Base-by-base conservation (phyloP, 495 filamentous ascomycete genomes). In the Paragyromitra xinjiangensis region DNA sequence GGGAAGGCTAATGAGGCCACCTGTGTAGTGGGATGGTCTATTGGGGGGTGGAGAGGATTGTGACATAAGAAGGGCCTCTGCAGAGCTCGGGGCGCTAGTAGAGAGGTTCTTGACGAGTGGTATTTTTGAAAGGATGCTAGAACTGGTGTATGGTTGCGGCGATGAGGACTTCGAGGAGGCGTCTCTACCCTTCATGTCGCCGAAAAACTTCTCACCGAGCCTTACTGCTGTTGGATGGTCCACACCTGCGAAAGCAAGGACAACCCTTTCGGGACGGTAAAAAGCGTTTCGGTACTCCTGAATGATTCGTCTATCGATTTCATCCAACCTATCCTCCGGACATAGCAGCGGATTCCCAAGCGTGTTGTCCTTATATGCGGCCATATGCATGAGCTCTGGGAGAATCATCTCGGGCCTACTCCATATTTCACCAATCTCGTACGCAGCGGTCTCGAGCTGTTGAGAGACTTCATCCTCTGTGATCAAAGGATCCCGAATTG, bases 361-460 rank as follows among this genome's bases (percentile, higher is more conserved):
- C 0, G 95, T 99, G 84, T 99, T 98, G 81, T 92, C 90, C 85
- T 93, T 94, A 85, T 93, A 99, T 3, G 94, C 95, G 1, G 95
- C 93, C 87, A 92, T 94, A 82, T 99, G 96, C 59, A 97, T 90
- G 82, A 99, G 83, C 85, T 99, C 95, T 6, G 96, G 96, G 63
- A 99, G 84, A 78, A 99, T 98, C 67, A 99, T 87, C 80, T 98
- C 95, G 4, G 95, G 94, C 86, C 94, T 98, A 50, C 92, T 92
- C 96, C 95, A 99, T 65, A 99, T 99, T 85, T 99, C 95, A 29
- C 88, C 88, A 81, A 99, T 96, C 85, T 99, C 95, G 79, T 98
- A 99, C 56, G 93, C 90, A 2, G 94, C 95, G 22, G 94, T 97
- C 80, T 92, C 89, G 16, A 99, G 87, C 83, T 99, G 95, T 79